Evolutionary conservation across 1,284 basidiomycete species (phyloP).

Genomic region (Apiotrichum gracile): DNA sequence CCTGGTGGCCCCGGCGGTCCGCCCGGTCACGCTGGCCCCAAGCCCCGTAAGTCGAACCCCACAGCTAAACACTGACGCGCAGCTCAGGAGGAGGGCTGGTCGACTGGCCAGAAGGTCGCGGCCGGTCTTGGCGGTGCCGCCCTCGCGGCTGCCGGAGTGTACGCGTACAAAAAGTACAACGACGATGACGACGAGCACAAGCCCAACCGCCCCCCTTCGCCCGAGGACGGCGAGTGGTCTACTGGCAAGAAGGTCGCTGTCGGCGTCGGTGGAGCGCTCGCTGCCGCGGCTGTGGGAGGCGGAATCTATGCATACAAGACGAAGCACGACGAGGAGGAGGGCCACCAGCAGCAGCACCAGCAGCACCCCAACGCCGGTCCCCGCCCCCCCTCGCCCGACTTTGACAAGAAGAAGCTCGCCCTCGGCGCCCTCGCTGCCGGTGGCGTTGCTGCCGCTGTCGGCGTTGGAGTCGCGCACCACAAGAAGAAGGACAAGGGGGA

Average conservation of each 20-base stretch:
- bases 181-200: not conserved
- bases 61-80: not conserved
- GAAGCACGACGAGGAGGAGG: not conserved
- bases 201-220: not conserved
- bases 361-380: no score
- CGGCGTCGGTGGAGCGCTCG: not conserved
- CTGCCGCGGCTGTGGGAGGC: not conserved
- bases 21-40: not conserved
- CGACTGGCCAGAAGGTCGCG: not conserved
- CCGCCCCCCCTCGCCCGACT: no score
- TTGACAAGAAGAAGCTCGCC: not conserved
- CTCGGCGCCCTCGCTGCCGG: not conserved
- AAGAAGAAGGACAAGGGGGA: not conserved
- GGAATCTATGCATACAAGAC: conserved; percentile 1
- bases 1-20: no score
- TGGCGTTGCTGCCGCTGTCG: not conserved
- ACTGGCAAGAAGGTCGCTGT: not conserved
- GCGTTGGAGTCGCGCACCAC: not conserved
- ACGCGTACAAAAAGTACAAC: conserved; percentile 11
- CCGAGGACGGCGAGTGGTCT: not conserved
- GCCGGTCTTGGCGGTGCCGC: conserved; percentile 1
- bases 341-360: not conserved
- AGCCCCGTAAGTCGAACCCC: not conserved
- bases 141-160: conserved; percentile 2
- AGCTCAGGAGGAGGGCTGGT: not conserved